Evolutionary conservation across 2,329 filamentous ascomycete genomes (phyloP).

Genomic region (Trematosphaeria pertusa): DNA sequence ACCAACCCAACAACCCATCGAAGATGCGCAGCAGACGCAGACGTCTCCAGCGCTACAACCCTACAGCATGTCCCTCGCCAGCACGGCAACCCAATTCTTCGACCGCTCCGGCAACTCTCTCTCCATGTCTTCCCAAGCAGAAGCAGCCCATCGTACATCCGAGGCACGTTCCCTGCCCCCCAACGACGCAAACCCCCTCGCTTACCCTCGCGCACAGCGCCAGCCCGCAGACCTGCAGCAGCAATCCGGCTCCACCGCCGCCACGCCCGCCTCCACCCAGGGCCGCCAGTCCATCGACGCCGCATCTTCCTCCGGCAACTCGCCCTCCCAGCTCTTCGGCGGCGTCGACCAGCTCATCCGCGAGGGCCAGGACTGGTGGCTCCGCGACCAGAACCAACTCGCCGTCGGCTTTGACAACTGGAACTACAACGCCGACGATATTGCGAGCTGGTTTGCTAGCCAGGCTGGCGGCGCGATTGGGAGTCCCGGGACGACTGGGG

Average conservation of each 20-base stretch:
- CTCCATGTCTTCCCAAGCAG: conserved; percentile 18
- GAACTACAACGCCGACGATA: conserved; percentile 47
- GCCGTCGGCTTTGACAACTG: conserved; percentile 70
- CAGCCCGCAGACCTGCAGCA: conserved; percentile 32
- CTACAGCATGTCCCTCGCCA: conserved; percentile 38
- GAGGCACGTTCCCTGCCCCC: conserved; percentile 41
- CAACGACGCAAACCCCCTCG: conserved; percentile 35
- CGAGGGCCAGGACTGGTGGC: conserved; percentile 68
- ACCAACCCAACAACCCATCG: conserved; percentile 17
- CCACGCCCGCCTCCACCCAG: conserved; percentile 23
- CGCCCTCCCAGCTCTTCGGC: conserved; percentile 63
- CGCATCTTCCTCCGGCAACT: conserved; percentile 40
- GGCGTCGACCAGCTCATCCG: conserved; percentile 66
- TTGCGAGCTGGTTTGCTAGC: conserved; percentile 38
- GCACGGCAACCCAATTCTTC: conserved; percentile 33
- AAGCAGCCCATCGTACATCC: conserved; percentile 32
- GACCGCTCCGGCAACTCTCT: conserved; percentile 23
- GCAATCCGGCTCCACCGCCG: conserved; percentile 15
- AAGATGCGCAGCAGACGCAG: conserved; percentile 14
- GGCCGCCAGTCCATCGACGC: conserved; percentile 36
- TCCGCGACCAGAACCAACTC: conserved; percentile 67
- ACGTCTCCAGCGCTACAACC: conserved; percentile 34
- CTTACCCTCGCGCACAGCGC: conserved; percentile 42
- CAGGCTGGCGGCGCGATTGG: conserved; percentile 11
- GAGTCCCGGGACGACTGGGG: conserved; percentile 15